These are phyloP conservation scores for Apiospora pterosperma DNA, from an alignment of 2,329 filamentous ascomycete genomes.

Conservation along the genomic window DNA sequence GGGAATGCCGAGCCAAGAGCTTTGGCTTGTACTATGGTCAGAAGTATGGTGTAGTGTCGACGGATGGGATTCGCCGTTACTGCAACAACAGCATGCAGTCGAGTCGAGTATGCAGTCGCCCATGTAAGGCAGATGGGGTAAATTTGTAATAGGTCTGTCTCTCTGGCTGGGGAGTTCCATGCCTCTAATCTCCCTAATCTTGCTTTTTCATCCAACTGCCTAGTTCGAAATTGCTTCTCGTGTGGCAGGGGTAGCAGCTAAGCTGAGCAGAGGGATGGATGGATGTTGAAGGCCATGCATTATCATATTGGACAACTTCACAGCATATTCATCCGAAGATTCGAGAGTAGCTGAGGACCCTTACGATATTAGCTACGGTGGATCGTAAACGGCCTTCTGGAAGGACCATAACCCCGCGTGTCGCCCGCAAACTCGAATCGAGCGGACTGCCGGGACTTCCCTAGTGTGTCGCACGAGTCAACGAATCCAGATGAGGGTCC, in stretches of 20 bases:
- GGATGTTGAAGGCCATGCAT: too few relatives aligned
- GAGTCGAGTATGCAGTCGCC: neutral
- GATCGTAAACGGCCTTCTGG: neutral
- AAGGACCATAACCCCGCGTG: neutral
- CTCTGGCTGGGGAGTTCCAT: neutral
- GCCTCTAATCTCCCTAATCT: neutral
- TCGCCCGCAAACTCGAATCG: neutral
- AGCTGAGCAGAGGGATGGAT: too few relatives aligned
- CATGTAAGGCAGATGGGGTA: neutral
- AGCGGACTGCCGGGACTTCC: neutral
- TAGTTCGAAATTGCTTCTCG: too few relatives aligned
- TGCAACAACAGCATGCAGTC: neutral
- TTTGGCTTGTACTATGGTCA: too few relatives aligned
- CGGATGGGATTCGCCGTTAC: neutral
- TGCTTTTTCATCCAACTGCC: neutral
- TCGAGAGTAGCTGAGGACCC: neutral
- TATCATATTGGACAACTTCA: too few relatives aligned
- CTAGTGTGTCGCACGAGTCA: neutral
- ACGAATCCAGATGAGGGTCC: neutral
- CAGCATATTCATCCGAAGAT: neutral
- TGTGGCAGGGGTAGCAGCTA: too few relatives aligned
- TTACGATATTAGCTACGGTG: conserved; percentile 3
- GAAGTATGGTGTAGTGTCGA: neutral
- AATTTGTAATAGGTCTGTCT: neutral
- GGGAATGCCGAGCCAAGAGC: neutral